A percentile compares a stretch with the other conserved stretches of the same genome.
Evolutionary conservation across 176 grass and related monocot species (phyloP).

Genomic region (Paspalum vaginatum): DNA sequence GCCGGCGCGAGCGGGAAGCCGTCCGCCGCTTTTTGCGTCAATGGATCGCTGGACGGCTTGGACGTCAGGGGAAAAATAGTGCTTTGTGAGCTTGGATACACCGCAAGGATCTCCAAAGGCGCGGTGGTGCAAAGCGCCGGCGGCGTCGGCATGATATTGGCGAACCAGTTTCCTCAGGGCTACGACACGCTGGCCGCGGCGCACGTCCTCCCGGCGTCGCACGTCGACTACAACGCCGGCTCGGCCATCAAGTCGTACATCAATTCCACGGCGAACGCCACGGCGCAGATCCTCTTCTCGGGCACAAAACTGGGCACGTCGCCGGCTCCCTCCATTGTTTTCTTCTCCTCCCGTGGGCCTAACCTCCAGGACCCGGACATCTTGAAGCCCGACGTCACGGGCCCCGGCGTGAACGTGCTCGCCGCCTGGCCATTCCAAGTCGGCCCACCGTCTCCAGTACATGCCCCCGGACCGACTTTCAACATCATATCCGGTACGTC

Average conservation of each 20-base stretch:
- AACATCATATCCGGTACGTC: constrained; percentile 62
- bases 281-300: constrained; percentile 18
- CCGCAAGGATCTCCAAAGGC: background rate
- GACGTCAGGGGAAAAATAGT: constrained; percentile 67
- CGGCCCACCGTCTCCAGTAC: background rate
- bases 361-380: constrained; percentile 29
- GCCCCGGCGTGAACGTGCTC: constrained; percentile 55
- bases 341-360: constrained; percentile 64
- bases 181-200: constrained; percentile 43
- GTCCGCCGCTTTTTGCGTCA: constrained; percentile 10
- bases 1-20: constrained; percentile 31
- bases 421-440: constrained; percentile 56
- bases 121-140: constrained; percentile 34
- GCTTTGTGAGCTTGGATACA: background rate
- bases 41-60: constrained; percentile 28
- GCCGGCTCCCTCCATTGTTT: constrained; percentile 44
- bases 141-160: constrained; percentile 59
- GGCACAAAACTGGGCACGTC: constrained; percentile 52
- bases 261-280: background rate
- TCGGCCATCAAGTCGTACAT: constrained; percentile 32
- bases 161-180: constrained; percentile 30
- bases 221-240: constrained; percentile 39
- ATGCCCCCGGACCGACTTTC: background rate
- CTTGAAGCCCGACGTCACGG: constrained; percentile 59
- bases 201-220: constrained; percentile 54